Base-by-base conservation (phyloP, 2,329 filamentous ascomycete genomes). In the Arthrinium puccinioides region DNA sequence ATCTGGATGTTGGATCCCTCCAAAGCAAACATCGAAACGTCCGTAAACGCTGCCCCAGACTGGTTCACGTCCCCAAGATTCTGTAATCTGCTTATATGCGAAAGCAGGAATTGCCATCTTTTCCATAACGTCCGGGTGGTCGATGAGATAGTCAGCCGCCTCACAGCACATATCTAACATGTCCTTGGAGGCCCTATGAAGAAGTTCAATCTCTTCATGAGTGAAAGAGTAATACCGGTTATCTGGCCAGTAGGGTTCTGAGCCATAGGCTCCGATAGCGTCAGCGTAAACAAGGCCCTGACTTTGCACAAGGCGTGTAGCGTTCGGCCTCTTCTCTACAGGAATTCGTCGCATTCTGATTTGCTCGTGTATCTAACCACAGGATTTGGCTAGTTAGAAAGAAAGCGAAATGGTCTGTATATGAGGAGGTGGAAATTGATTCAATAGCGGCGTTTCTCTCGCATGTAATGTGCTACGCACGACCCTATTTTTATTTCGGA, bases 151-250 rank as follows among this genome's bases (percentile, higher is more conserved):
- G 10, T 42, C 40, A 23, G 37, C 25, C 9, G 40, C 40, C 40
- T 42, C 37, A 37, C 40, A 42, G 19, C 40, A 42, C 40, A 42
- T 39, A 23, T 25, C 37, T 28, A 42, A 42, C 24, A 42, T 37
- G 13, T 42, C 40, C 6, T 36, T 39, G 21, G n/a, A 21, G 13
- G 40, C 40, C 14, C 9, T 19, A 21, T 42, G 37, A 1, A 42
- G 37, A 13, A 42, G 16, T 6, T n/a, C 32, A 8, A 36, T 36
- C 19, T 42, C 40, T 6, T 20, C 27, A 14, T n/a, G 18, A 5
- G 40, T 40, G 32, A 42, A 42, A 11, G 40, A 42, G 20, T 42
- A 42, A 20, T 42, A 40, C 1, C 37, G 31, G 27, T 42, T 34
- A 18, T 42, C 40, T 1, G 40, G 40, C 40, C 40, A 42, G 19